Evolutionary conservation across 495 filamentous ascomycete genomes (phyloP), one percentile per base, ranked within the genome.

Genomic region (Melanomma pulvis-pyrius): DNA sequence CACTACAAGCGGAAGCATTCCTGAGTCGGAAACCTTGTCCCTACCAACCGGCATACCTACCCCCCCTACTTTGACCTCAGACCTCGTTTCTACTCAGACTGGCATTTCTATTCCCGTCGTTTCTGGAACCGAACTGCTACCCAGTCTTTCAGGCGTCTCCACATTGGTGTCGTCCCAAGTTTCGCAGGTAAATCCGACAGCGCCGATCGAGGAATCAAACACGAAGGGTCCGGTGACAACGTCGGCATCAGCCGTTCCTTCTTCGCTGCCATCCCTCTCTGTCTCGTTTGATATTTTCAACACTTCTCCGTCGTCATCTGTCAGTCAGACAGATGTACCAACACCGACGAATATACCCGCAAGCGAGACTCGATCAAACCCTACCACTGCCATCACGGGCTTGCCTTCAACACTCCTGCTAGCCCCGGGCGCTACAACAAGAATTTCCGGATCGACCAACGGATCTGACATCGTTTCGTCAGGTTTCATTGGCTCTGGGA

Each of bases 1-100:
- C 17, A 46, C 32, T 36, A 30, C 24, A 4, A 60, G 8, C 25
- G 22, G 21, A 12, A 26, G 57, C 28, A 48, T 63, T 30, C 49
- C 51, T 29, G 60, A 46, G 1, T 56, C 60, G 15, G 60, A 56
- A 21, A 46, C 58, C 21, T 51, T 61, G 58, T 41, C 19, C 15
- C 9, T 54, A 24, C 59, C 47, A 21, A 49, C 41, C 25, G 13
- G 28, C 13, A 24, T 49, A 8, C 19, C 44, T 29, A 25, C 15
- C 34, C 26, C 54, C 13, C 19, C 60, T 53, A 55, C 17, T n/a
- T n/a, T 26, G 9, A 36, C 51, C 24, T 34, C 61, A 12, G 41
- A 49, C 39, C 13, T 52, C 12, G 13, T 26, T 28, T 22, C 60
- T 2, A 15, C 6, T 9, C 24, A n/a, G 8, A 28, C 50, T 41